Conservation (phyloP, 805 yeast species). For the Nakazawaea sp. region DNA sequence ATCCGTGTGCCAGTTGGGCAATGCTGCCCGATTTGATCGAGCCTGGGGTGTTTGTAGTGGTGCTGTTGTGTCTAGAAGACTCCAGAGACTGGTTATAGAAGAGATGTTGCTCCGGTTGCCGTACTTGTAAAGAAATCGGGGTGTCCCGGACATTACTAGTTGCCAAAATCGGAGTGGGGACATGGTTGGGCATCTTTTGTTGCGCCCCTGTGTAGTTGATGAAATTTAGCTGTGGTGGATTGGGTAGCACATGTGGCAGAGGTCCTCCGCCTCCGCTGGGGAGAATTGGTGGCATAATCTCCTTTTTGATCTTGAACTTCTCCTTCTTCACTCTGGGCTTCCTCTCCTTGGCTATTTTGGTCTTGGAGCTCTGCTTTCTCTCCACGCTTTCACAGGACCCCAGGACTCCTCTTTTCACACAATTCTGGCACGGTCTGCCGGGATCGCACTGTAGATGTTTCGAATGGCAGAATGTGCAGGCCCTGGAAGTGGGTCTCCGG, state of each 20-base stretch:
- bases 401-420: conserved; percentile 53
- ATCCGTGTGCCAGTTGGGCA: no score
- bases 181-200: neutral
- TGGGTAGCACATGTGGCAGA: no score
- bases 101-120: conserved; percentile 4
- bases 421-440: conserved; percentile 65
- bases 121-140: neutral
- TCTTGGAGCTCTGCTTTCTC: conserved; percentile 35
- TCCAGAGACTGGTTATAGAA: conserved; percentile 7
- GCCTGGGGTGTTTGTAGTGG: no score
- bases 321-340: conserved; percentile 1
- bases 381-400: conserved; percentile 52
- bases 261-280: no score
- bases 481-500: conserved; percentile 59
- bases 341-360: conserved; percentile 1
- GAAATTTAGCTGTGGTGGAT: neutral
- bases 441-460: conserved; percentile 72
- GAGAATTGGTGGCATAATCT: neutral
- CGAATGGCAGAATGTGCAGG: conserved; percentile 66
- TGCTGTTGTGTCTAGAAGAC: no score
- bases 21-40: no score
- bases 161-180: neutral
- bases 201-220: conserved; percentile 3
- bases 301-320: conserved; percentile 1
- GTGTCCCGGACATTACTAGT: neutral